phyloP scores from a whole-genome alignment of 2,329 filamentous ascomycete genomes.

The Colletotrichum endophyticum region DNA sequence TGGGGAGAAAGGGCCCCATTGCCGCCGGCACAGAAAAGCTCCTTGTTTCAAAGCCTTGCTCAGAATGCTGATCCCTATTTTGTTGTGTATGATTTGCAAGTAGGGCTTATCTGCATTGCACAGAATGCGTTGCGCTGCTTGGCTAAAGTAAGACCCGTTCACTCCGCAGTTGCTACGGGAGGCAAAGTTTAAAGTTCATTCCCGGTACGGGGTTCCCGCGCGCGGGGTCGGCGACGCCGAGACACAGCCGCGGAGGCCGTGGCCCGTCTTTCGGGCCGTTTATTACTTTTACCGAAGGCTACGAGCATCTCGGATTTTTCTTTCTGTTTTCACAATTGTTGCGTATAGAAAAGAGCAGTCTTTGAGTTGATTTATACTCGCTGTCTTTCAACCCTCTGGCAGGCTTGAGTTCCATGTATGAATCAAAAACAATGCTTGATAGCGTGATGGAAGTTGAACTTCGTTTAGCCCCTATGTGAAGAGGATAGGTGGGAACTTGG shows the following conservation, averaged over 20 bases:
- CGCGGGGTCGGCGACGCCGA: background rate
- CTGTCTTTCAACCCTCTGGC: accelerated
- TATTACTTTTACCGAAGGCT: background rate
- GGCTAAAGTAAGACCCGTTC: background rate
- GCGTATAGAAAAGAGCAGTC: background rate
- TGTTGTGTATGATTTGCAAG: background rate
- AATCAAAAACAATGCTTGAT: background rate
- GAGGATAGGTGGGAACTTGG: too few relatives aligned
- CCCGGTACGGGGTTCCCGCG: background rate
- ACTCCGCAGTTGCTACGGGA: background rate
- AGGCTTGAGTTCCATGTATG: background rate
- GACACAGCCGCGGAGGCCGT: background rate
- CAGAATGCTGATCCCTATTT: background rate
- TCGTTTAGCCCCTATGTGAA: too few relatives aligned
- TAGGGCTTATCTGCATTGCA: accelerated
- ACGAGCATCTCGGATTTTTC: background rate
- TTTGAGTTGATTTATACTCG: background rate
- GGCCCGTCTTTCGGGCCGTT: background rate
- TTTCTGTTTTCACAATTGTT: background rate
- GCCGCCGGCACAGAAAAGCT: background rate
- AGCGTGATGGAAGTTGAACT: too few relatives aligned
- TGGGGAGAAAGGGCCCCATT: background rate
- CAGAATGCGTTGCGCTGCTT: background rate
- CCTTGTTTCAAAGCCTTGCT: background rate
- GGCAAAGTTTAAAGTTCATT: background rate